Percentiles rank a stretch among this genome's conserved stretches.
phyloP scores from a whole-genome alignment of 2,329 filamentous ascomycete species.

The Incumbomyces delicatus region DNA sequence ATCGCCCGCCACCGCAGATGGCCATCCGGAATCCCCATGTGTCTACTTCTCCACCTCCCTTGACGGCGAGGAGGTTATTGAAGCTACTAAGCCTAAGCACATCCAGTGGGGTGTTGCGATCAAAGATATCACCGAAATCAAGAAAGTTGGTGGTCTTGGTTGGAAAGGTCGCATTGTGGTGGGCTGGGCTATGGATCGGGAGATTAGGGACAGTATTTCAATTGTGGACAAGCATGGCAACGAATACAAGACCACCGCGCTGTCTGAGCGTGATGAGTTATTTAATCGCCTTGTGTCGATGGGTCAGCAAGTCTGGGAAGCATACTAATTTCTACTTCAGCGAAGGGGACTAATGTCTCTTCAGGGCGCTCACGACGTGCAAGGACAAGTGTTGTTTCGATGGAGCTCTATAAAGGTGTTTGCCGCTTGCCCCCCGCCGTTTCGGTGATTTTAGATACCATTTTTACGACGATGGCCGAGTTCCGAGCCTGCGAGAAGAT shows the following conservation, averaged over 20 bases:
- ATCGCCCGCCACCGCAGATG: slow-evolving; percentile 28
- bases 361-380: background rate
- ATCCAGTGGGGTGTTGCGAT: slow-evolving; percentile 63
- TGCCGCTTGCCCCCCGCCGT: too few relatives aligned
- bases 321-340: slow-evolving; percentile 42
- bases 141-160: slow-evolving; percentile 69
- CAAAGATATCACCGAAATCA: slow-evolving; percentile 60
- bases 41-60: slow-evolving; percentile 54
- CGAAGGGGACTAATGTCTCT: background rate
- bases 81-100: slow-evolving; percentile 37
- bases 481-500: too few relatives aligned
- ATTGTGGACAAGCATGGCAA: slow-evolving; percentile 48
- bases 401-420: background rate
- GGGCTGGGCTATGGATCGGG: slow-evolving; percentile 63
- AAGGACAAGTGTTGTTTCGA: background rate
- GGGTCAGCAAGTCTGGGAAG: slow-evolving; percentile 75
- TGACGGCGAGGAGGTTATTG: slow-evolving; percentile 35
- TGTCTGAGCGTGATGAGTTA: slow-evolving; percentile 63
- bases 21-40: slow-evolving; percentile 56
- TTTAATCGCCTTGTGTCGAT: slow-evolving; percentile 72
- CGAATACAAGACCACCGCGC: slow-evolving; percentile 56
- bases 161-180: slow-evolving; percentile 81
- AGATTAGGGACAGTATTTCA: slow-evolving; percentile 66
- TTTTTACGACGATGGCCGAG: too few relatives aligned
- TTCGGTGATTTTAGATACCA: too few relatives aligned